phyloP scores from a whole-genome alignment of 495 filamentous ascomycete species.

The Annulohypoxylon stygium region DNA sequence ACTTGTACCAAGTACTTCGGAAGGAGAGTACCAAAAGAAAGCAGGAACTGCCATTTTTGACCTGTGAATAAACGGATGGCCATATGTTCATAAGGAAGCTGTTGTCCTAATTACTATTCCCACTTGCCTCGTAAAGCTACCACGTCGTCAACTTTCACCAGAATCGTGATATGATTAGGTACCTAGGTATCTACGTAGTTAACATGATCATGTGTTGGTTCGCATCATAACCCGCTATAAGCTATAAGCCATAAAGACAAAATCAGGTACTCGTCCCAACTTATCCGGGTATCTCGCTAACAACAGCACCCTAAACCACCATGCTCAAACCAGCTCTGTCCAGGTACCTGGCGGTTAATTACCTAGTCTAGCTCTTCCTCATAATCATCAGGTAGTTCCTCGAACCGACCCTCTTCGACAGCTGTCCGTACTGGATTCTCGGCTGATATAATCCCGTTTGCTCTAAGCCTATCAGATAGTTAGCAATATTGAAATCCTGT shows the following conservation, averaged over 20 bases:
- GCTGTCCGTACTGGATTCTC: slow-evolving; percentile 88
- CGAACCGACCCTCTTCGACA: slow-evolving; percentile 79
- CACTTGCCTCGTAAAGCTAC: not conserved
- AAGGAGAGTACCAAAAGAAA: too few species aligned
- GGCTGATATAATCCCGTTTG: slow-evolving; percentile 84
- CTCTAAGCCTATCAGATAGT: slow-evolving; percentile 72
- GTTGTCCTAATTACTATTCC: not conserved
- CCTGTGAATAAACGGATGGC: not conserved
- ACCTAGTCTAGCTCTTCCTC: slow-evolving; percentile 57
- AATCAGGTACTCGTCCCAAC: not conserved
- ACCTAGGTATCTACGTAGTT: not conserved
- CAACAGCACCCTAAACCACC: not conserved
- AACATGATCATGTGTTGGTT: not conserved
- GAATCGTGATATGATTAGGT: not conserved
- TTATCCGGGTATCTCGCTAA: not conserved
- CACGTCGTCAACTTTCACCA: not conserved
- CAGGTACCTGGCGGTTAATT: not conserved
- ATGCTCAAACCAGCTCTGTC: not conserved
- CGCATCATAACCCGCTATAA: not conserved
- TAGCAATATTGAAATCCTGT: not conserved
- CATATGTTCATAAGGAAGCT: not conserved
- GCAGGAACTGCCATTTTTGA: not conserved
- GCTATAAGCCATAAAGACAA: not conserved
- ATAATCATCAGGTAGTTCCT: slow-evolving; percentile 71
- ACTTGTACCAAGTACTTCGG: not conserved